Conservation (phyloP, 164 flowering plant genomes). For the Vitis cinerea region DNA sequence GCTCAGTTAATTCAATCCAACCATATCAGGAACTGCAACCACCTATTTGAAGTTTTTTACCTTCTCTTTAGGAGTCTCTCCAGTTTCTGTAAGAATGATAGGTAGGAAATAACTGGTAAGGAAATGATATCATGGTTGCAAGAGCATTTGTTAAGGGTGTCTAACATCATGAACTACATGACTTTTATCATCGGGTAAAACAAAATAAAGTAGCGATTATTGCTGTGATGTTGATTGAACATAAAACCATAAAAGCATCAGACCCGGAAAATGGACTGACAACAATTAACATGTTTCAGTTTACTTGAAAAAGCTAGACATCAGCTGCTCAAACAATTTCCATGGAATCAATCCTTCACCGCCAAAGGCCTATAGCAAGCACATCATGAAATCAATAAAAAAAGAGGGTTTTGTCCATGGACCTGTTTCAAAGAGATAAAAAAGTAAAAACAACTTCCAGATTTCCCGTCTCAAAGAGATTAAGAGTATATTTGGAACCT, state of each 20-base stretch:
- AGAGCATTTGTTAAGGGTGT: background rate
- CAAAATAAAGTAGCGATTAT: no score
- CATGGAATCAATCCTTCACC: background rate
- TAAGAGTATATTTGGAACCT: no score
- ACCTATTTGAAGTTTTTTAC: background rate
- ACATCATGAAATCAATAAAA: background rate
- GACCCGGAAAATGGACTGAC: background rate
- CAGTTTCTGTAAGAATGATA: background rate
- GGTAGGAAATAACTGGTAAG: background rate
- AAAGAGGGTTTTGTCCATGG: no score
- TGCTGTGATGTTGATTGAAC: no score
- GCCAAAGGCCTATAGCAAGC: background rate
- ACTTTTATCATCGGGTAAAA: background rate
- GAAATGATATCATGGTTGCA: background rate
- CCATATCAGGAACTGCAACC: no score
- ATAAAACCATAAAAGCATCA: background rate
- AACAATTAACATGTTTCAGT: background rate
- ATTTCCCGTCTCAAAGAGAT: no score
- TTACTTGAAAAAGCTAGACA: background rate
- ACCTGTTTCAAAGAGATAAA: no score
- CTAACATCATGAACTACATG: background rate
- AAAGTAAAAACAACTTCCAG: no score
- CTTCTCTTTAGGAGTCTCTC: no score
- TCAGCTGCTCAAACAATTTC: background rate
- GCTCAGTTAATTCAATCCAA: background rate